Percentiles rank a stretch among this genome's conserved stretches.
These are phyloP conservation scores for Zygoascus tannicola DNA, from an alignment of 805 yeast genomes.

Conservation along the genomic window DNA sequence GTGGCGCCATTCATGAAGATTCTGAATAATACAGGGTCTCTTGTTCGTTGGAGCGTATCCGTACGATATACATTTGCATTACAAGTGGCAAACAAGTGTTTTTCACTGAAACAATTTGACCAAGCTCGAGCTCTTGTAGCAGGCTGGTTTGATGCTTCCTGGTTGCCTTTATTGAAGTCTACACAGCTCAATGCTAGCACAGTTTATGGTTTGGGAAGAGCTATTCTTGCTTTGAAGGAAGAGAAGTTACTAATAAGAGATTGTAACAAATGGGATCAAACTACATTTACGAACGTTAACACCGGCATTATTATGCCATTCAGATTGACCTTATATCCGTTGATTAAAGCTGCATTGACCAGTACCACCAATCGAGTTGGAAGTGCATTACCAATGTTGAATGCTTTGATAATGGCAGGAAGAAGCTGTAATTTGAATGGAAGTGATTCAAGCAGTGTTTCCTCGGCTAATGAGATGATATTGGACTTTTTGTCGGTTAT, in stretches of 20 bases:
- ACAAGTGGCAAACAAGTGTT: constrained; percentile 22
- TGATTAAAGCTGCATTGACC: background rate
- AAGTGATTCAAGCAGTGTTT: background rate
- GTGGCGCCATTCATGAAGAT: constrained; percentile 19
- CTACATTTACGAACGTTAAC: constrained; percentile 2
- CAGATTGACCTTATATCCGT: background rate
- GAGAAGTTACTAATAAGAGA: constrained; percentile 3
- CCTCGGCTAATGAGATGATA: background rate
- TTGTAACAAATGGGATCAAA: constrained; percentile 4
- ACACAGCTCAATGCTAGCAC: constrained; percentile 2
- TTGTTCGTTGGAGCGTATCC: constrained; percentile 19
- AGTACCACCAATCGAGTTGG: background rate
- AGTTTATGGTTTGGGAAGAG: constrained; percentile 11
- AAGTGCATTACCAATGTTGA: background rate
- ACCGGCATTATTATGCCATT: background rate
- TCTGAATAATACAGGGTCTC: constrained; percentile 20
- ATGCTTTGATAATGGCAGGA: background rate
- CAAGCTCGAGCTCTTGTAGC: constrained; percentile 16
- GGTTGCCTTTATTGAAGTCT: constrained; percentile 14
- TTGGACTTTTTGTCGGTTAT: background rate
- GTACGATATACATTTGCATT: constrained; percentile 21
- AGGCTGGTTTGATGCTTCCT: constrained; percentile 14
- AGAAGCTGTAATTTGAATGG: background rate
- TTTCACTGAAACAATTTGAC: constrained; percentile 16
- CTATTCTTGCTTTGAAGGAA: constrained; percentile 8